Conservation (phyloP, 202 grass and related monocot species). For the Zizania palustris region DNA sequence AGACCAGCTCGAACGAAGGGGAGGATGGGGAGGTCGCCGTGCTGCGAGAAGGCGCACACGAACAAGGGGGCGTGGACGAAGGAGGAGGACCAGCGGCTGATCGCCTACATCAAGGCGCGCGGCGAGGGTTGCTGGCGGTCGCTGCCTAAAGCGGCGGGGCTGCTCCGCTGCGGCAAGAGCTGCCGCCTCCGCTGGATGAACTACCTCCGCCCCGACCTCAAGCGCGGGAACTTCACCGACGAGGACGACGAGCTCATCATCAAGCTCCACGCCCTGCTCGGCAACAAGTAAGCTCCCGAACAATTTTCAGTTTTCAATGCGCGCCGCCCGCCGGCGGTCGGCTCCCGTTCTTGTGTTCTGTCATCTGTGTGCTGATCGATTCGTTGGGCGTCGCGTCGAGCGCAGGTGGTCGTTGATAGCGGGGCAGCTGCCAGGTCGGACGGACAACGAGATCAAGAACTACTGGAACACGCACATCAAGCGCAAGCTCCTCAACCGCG, state of each 20-base stretch:
- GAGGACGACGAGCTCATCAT: conserved; percentile 96
- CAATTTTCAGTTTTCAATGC: no score
- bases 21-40: conserved; percentile 91
- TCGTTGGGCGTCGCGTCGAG: neutral
- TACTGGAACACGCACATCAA: conserved; percentile 99
- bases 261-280: conserved; percentile 90
- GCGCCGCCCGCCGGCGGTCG: no score
- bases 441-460: conserved; percentile 99
- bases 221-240: conserved; percentile 94
- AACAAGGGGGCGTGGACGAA: conserved; percentile 99
- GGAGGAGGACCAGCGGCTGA: conserved; percentile 92
- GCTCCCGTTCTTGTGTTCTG: neutral
- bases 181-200: conserved; percentile 99
- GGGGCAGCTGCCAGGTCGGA: conserved; percentile 76
- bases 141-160: conserved; percentile 88
- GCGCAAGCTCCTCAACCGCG: conserved; percentile 82
- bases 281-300: conserved; percentile 75
- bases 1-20: no score
- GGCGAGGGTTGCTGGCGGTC: conserved; percentile 96
- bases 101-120: conserved; percentile 88
- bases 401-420: conserved; percentile 94
- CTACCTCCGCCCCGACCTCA: conserved; percentile 98
- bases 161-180: conserved; percentile 96
- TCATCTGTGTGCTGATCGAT: neutral
- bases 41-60: conserved; percentile 98